Evolutionary conservation across 169 alveolate genomes (phyloP).

Genomic region (Plasmodium blacklocki): DNA sequence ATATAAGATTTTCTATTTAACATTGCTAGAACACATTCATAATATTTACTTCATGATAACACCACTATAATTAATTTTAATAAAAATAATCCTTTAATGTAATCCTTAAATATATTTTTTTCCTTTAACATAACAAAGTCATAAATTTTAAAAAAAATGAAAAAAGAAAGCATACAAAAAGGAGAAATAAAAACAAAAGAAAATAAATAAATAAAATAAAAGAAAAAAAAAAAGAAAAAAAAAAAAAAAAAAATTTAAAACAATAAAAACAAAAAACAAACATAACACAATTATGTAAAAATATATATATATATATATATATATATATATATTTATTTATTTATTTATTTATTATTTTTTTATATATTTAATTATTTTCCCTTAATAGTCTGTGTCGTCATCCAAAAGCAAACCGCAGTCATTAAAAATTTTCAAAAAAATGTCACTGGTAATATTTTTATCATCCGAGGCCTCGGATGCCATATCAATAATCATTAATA

Average conservation of each 20-base stretch:
- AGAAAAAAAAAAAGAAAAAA: neutral
- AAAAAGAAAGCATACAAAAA: too few species aligned
- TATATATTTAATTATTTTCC: neutral
- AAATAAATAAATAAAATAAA: neutral
- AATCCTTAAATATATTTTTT: too few species aligned
- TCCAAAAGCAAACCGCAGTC: constrained; percentile 61
- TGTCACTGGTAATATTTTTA: constrained; percentile 37
- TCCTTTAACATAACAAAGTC: too few species aligned
- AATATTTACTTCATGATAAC: too few species aligned
- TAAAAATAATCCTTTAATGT: too few species aligned
- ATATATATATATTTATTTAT: neutral
- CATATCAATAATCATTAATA: constrained; percentile 63
- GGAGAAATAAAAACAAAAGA: too few species aligned
- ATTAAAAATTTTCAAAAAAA: constrained; percentile 44
- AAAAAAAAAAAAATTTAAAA: constrained; percentile 10
- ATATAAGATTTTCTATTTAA: too few species aligned
- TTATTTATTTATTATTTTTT: neutral
- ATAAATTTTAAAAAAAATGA: too few species aligned
- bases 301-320: neutral
- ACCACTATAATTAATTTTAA: too few species aligned
- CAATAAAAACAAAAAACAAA: constrained; percentile 12
- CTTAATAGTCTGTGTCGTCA: constrained; percentile 41
- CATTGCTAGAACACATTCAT: too few species aligned
- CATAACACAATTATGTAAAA: neutral
- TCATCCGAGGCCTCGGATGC: constrained; percentile 59